Evolutionary conservation across 371 early-diverging fungal genomes (phyloP).

Genomic region (Haplosporangium sp.): DNA sequence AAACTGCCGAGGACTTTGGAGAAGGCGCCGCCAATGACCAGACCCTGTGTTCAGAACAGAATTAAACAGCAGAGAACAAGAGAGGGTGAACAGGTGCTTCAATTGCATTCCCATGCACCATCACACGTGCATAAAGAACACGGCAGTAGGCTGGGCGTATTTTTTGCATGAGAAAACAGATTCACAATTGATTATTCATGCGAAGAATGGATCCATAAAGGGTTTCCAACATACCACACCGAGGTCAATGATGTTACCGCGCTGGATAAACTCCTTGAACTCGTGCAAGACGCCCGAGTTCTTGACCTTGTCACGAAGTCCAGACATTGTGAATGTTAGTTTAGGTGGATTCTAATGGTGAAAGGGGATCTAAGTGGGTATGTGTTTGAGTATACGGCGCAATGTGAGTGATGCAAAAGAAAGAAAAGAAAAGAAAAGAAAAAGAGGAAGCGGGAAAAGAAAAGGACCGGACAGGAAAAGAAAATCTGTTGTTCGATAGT

Average conservation of each 20-base stretch:
- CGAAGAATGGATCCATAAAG: not conserved
- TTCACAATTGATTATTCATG: too few species aligned
- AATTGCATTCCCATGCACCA: too few species aligned
- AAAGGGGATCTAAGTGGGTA: not conserved
- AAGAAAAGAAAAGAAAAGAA: conserved; percentile 4
- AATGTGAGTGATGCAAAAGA: not conserved
- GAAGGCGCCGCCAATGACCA: conserved; percentile 58
- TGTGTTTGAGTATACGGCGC: too few species aligned
- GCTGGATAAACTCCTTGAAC: conserved; percentile 42
- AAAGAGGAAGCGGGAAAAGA: not conserved
- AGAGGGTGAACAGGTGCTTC: not conserved
- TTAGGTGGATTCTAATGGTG: not conserved
- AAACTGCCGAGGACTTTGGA: conserved; percentile 50
- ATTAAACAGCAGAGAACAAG: not conserved
- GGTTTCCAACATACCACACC: conserved; percentile 39
- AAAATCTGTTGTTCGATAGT: too few species aligned
- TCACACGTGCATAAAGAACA: too few species aligned
- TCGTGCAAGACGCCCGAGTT: conserved; percentile 30
- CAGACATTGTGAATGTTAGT: conserved; percentile 24
- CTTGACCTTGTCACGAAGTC: conserved; percentile 33
- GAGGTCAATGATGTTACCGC: conserved; percentile 49
- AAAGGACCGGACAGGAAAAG: not conserved
- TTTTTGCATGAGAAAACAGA: too few species aligned
- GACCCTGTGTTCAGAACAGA: conserved; percentile 31
- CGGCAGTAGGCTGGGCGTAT: too few species aligned